phyloP scores from a whole-genome alignment of 1,284 basidiomycete species.

The Cryptococcus deneoformans region DNA sequence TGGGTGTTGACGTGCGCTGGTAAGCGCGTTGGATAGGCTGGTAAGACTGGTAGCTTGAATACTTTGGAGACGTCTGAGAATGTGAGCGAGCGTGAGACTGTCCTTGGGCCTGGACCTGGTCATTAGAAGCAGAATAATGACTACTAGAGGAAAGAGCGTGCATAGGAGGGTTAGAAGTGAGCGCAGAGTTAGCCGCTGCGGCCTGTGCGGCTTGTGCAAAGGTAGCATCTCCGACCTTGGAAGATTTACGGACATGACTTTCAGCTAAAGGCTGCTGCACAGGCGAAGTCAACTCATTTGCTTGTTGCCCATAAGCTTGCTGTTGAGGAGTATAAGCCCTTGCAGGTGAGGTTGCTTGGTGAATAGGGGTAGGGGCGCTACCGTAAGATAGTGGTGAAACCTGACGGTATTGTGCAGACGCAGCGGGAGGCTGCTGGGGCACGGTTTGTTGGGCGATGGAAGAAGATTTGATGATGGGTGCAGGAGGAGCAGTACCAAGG shows the following conservation, averaged over 20 bases:
- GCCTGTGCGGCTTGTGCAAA: conserved; percentile 16
- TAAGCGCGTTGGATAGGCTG: not conserved
- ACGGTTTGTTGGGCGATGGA: not conserved
- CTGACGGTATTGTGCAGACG: not conserved
- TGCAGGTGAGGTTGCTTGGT: not conserved
- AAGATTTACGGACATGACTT: not conserved
- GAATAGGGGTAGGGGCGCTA: not conserved
- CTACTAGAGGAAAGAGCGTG: not conserved
- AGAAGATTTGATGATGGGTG: not conserved
- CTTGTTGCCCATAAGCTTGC: not conserved
- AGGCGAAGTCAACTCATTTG: not conserved
- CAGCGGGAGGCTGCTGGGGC: not conserved
- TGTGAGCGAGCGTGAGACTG: too few relatives aligned
- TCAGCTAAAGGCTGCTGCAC: not conserved
- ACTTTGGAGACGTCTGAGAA: too few relatives aligned
- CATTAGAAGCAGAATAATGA: not conserved
- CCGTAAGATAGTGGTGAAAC: not conserved
- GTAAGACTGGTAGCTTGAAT: not conserved
- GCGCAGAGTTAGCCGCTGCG: not conserved
- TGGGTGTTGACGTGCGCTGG: not conserved
- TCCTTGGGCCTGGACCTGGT: not conserved
- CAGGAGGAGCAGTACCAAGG: conserved; percentile 20
- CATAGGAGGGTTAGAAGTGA: not conserved
- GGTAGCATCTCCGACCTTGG: conserved; percentile 18
- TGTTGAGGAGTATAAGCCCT: not conserved